These are phyloP conservation scores for Setaria viridis DNA, from an alignment of 202 grass and related monocot species.

Conservation along the genomic window DNA sequence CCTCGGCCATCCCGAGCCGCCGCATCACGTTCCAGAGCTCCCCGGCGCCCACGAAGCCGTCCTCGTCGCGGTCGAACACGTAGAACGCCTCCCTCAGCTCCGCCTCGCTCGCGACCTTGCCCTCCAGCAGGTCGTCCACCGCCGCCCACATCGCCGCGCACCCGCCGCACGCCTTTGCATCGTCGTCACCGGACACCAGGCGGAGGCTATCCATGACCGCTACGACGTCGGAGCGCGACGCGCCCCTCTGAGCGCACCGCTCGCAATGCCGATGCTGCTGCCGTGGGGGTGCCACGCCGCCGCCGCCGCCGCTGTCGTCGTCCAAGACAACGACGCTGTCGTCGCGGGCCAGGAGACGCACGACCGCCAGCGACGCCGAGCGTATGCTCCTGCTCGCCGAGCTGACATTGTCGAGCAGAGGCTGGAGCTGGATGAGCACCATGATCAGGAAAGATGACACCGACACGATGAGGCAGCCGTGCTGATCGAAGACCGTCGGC, in stretches of 20 bases:
- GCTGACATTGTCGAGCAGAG: conserved; percentile 21
- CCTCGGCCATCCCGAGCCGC: conserved; percentile 59
- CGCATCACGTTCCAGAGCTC: conserved; percentile 79
- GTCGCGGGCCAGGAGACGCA: conserved; percentile 14
- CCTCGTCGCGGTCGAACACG: conserved; percentile 85
- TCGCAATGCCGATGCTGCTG: neutral
- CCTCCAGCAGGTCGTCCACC: conserved; percentile 56
- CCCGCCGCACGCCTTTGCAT: neutral
- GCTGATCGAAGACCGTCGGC: neutral
- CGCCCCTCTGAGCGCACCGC: neutral
- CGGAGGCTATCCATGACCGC: conserved; percentile 47
- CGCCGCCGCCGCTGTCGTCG: no score
- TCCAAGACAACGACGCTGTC: neutral
- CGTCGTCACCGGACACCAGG: neutral
- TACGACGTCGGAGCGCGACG: conserved; percentile 14
- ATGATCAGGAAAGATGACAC: conserved; percentile 58
- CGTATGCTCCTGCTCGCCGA: conserved; percentile 3
- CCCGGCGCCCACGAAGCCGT: conserved; percentile 64
- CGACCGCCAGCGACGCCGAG: neutral
- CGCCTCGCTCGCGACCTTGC: conserved; percentile 61
- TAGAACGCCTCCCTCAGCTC: conserved; percentile 79
- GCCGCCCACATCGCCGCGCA: conserved; percentile 24
- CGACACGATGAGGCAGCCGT: conserved; percentile 26
- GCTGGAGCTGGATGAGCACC: conserved; percentile 21
- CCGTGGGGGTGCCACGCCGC: neutral